Evolutionary conservation across 345 rosid genomes (phyloP), one percentile per base, ranked within the genome.

Genomic region (Microthlaspi erraticum): DNA sequence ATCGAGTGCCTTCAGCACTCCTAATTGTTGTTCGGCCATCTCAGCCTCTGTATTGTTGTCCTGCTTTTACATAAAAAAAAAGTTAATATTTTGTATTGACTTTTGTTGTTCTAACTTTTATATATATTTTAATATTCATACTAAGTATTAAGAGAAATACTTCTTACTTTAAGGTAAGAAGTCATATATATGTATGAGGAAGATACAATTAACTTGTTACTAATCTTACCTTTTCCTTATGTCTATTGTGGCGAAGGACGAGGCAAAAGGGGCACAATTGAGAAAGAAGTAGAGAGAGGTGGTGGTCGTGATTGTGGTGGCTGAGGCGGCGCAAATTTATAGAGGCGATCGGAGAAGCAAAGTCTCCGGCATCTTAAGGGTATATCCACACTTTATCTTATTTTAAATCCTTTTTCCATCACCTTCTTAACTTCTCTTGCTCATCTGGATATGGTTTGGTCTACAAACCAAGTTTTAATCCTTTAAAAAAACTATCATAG

Each of bases 1-100:
- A 65, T 79, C 82, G 1, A 79, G 70, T 18, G 82, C 79, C 10
- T 60, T 18, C 34, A 66, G 74, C 52, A 79, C 80, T 33, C 53
- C 52, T 36, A 65, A 54, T 8, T 71, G 76, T 64, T 62, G 62
- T 29, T 71, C 55, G 14, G 62, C 61, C 76, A 51, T 71, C n/a
- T n/a, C n/a, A n/a, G n/a, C n/a, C n/a, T n/a, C n/a, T n/a, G n/a
- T n/a, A n/a, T n/a, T n/a, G n/a, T n/a, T n/a, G n/a, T n/a, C n/a
- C n/a, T n/a, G n/a, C n/a, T n/a, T n/a, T n/a, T n/a, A n/a, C n/a
- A n/a, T n/a, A n/a, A n/a, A n/a, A n/a, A n/a, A n/a, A n/a, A n/a
- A n/a, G n/a, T n/a, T n/a, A n/a, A n/a, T n/a, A n/a, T n/a, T n/a
- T n/a, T n/a, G n/a, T n/a, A n/a, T n/a, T n/a, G n/a, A n/a, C n/a